Percentiles rank a stretch among this genome's conserved stretches.
These are phyloP conservation scores for Lophiostoma macrostomum DNA, from an alignment of 495 filamentous ascomycete species.

Conservation along the genomic window DNA sequence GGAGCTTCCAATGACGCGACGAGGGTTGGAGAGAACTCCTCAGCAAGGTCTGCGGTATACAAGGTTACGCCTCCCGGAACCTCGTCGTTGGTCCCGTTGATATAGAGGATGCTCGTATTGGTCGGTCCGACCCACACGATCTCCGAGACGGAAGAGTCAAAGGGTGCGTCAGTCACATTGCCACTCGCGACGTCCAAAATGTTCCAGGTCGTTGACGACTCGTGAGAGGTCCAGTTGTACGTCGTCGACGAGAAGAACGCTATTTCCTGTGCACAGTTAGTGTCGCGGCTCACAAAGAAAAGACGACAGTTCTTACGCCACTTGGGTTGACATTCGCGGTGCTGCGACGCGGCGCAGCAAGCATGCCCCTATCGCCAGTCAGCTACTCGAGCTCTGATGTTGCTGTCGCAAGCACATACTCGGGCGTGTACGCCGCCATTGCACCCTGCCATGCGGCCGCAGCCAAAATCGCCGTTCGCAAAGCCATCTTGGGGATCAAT, in stretches of 20 bases:
- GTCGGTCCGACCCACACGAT: slow-evolving; percentile 21
- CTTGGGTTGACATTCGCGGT: slow-evolving; percentile 27
- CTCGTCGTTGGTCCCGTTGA: slow-evolving; percentile 49
- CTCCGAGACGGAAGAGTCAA: slow-evolving; percentile 24
- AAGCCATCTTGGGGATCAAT: slow-evolving; percentile 12
- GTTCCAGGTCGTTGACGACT: slow-evolving; percentile 21
- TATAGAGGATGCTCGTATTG: slow-evolving; percentile 44
- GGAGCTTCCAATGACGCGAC: slow-evolving; percentile 28
- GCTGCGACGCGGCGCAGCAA: slow-evolving; percentile 22
- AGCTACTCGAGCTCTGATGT: neutral
- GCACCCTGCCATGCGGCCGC: slow-evolving; percentile 1
- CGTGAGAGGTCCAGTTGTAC: slow-evolving; percentile 32
- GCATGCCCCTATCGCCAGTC: slow-evolving; percentile 9
- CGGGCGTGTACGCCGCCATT: slow-evolving; percentile 2
- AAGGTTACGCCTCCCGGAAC: slow-evolving; percentile 46
- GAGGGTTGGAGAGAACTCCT: slow-evolving; percentile 3
- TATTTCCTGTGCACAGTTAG: slow-evolving; percentile 13
- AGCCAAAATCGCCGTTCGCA: neutral
- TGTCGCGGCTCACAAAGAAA: neutral
- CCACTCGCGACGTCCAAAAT: slow-evolving; percentile 17
- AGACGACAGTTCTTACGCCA: slow-evolving; percentile 7
- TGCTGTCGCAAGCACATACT: slow-evolving; percentile 9
- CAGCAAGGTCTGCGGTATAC: slow-evolving; percentile 40
- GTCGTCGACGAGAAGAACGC: slow-evolving; percentile 19
- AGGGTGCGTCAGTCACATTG: slow-evolving; percentile 21